Evolutionary conservation across 1,284 basidiomycete species (phyloP), one percentile per base, ranked within the genome.

Genomic region (Boletellus deceptivus): DNA sequence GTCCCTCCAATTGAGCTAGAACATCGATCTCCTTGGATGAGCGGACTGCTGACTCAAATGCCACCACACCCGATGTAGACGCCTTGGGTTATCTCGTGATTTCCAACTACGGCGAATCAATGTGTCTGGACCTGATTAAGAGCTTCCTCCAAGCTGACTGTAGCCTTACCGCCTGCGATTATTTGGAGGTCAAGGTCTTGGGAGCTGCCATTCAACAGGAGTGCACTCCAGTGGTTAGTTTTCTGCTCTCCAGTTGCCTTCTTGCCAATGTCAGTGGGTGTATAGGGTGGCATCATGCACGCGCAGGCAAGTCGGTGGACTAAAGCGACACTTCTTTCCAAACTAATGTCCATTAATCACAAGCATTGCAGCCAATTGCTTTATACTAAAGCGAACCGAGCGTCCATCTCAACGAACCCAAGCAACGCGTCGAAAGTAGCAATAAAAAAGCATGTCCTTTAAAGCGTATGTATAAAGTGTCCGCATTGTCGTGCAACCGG

Each of bases 201-300:
- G 40, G 11, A 4, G 4, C 9, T 18, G 40, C 40, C 40, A 8
- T 42, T 10, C 3, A 42, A 29, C 25, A 25, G 4, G 40, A 27
- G 7, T 42, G 5, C 10, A 18, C 16, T 29, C 17, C 40, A 3
- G 40, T 42, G 25, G 27, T 42, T 1, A 11, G 18, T 11, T 8
- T 10, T 29, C 16, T 41, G 17, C 25, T 41, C 16, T 25, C 40
- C 24, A 25, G 13, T 38, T 7, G 89, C 1, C 69, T 76, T 2
- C 59, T 84, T 16, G 86, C 86, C 1, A 86, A 75, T 55, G 31
- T 88, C 0, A 86, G 88, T 8, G 86, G 89, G 0, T 79, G 84
- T 69, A 69, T 54, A 55, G 54, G 25, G 14, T 60, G 17, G 27
- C 10, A 6, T 29, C 9, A 29, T 8, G 27, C 27, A 7, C 20